Evolutionary conservation across 2,329 filamentous ascomycete species (phyloP).

Genomic region (Trichoderma afroharzianum): DNA sequence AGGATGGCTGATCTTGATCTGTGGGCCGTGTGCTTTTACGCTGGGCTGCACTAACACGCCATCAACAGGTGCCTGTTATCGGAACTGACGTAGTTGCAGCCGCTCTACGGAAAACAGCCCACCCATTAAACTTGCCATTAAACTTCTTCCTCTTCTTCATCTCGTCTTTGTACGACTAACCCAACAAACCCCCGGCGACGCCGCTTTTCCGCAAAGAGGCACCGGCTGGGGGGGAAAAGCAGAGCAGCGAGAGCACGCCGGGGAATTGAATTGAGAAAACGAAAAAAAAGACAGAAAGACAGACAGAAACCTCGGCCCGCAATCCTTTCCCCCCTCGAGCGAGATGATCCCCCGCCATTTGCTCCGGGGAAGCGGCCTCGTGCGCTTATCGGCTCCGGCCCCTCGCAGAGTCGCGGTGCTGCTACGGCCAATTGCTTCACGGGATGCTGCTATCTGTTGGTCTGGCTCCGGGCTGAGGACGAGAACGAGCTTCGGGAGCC

Average conservation of each 20-base stretch:
- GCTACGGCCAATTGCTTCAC: background rate
- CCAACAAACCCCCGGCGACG: slow-evolving; percentile 14
- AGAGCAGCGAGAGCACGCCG: background rate
- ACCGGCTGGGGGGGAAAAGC: slow-evolving; percentile 14
- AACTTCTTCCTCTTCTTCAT: background rate
- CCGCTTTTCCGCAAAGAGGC: slow-evolving; percentile 9
- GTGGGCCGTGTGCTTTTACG: background rate
- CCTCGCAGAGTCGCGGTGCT: background rate
- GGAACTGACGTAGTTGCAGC: background rate
- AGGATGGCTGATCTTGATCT: background rate
- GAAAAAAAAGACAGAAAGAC: background rate
- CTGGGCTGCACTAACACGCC: background rate
- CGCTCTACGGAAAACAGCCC: background rate
- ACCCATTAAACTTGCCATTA: background rate
- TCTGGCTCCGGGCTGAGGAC: background rate
- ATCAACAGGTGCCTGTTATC: background rate
- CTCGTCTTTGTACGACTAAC: background rate
- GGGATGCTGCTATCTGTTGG: background rate
- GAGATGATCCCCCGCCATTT: slow-evolving; percentile 5
- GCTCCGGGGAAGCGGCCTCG: background rate
- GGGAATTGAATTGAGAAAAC: background rate
- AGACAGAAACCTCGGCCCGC: background rate
- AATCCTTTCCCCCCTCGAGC: background rate
- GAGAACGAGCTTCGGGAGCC: slow-evolving; percentile 12
- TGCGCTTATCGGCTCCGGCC: background rate